Base-by-base conservation (phyloP, 495 filamentous ascomycete genomes). In the Penicillium bialowiezense region DNA sequence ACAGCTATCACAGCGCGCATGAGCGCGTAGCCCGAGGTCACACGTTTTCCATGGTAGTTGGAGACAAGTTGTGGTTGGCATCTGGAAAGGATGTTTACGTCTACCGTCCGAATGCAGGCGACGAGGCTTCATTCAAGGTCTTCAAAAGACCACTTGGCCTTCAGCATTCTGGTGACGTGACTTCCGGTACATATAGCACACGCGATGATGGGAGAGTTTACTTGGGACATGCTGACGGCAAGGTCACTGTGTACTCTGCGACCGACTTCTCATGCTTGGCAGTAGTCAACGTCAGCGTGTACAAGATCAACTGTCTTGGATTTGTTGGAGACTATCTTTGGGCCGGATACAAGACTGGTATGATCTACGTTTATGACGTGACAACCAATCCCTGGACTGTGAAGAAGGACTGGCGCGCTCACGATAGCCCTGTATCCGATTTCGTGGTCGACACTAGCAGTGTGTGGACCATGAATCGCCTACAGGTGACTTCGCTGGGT, bases 261-360 rank as follows among this genome's bases (percentile, higher is more conserved):
- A 73, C 73, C 7, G 82, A 89, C 58, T 90, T 87, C 50, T 63
- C 79, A 6, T 97, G 90, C 58, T 54, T 95, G 12, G 80, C 80
- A 14, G 77, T 95, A 21, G 73, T 96, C 41, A 95, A 79, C 57
- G 81, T 95, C 51, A 97, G 90, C 66, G 78, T 90, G 3, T 97
- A 96, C 76, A 98, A 96, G 69, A 92, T 97, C 68, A 96, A 89
- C 59, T 86, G 88, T 21, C 77, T 98, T 21, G 81, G 81, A 14
- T 88, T 90, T 7, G 88, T 90, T 7, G 92, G 91, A 1, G 80
- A 84, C 51, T 81, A 90, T 64, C 78, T 98, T 7, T 98, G 93
- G 93, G 90, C 91, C 28, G 95, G 83, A 6, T 97, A 90, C 68
- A 96, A 91, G 60, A 96, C 87, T 2, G 93, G 93, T n/a, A 96